A percentile compares a stretch with the other conserved stretches of the same genome.
phyloP scores from a whole-genome alignment of 2,329 filamentous ascomycete genomes.

The Neopestalotiopsis sp. region DNA sequence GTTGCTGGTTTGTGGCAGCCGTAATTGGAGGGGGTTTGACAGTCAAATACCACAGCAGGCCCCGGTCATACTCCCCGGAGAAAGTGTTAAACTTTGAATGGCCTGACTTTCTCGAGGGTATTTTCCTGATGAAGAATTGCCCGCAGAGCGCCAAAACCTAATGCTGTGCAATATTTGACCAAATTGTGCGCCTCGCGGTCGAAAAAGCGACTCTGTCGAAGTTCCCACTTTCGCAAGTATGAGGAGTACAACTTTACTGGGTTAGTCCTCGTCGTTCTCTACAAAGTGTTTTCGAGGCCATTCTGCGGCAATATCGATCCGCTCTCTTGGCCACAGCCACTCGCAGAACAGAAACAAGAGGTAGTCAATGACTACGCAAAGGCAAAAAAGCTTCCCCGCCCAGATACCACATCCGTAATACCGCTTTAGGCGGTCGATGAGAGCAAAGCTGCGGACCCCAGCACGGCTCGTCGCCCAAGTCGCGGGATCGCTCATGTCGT shows the following conservation, averaged over 20 bases:
- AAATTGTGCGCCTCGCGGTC: too few relatives aligned
- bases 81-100: too few relatives aligned
- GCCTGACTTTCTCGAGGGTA: too few relatives aligned
- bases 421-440: conserved; percentile 92
- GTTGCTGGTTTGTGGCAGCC: too few relatives aligned
- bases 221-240: too few relatives aligned
- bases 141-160: too few relatives aligned
- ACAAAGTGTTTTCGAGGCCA: conserved; percentile 79
- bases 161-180: too few relatives aligned
- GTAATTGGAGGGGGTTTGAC: too few relatives aligned
- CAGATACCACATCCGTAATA: conserved; percentile 99
- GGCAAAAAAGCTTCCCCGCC: conserved; percentile 96
- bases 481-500: conserved; percentile 66
- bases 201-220: too few relatives aligned
- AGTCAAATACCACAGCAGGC: too few relatives aligned
- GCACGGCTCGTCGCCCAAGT: conserved; percentile 72
- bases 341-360: conserved; percentile 88
- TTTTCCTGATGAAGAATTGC: too few relatives aligned
- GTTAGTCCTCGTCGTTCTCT: conserved; percentile 33
- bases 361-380: conserved; percentile 94
- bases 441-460: conserved; percentile 81
- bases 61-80: too few relatives aligned
- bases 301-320: conserved; percentile 87
- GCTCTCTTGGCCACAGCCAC: conserved; percentile 81
- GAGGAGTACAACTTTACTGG: background rate